Conservation (phyloP, 2,329 filamentous ascomycete genomes). For the Amauroascus verrucosus region DNA sequence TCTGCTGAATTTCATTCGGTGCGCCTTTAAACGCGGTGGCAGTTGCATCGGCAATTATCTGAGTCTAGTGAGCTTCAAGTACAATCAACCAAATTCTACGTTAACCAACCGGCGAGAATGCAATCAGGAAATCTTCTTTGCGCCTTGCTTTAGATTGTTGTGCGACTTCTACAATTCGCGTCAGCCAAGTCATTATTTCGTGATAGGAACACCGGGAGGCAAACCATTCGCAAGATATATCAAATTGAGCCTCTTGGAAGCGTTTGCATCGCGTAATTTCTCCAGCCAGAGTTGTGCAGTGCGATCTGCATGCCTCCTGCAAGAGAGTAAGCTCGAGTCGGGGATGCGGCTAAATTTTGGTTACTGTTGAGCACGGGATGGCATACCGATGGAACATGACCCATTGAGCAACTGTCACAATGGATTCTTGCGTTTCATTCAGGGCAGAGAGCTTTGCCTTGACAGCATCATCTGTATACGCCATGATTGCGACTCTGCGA, state of each 20-base stretch:
- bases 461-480: slow-evolving; percentile 91
- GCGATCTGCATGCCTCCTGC: slow-evolving; percentile 78
- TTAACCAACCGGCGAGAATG: slow-evolving; percentile 62
- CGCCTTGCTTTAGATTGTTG: slow-evolving; percentile 90
- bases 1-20: slow-evolving; percentile 73
- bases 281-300: slow-evolving; percentile 89
- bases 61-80: slow-evolving; percentile 19
- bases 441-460: slow-evolving; percentile 88
- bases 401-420: slow-evolving; percentile 95
- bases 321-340: slow-evolving; percentile 4
- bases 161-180: slow-evolving; percentile 59
- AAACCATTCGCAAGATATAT: slow-evolving; percentile 92
- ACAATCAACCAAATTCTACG: slow-evolving; percentile 16
- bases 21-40: slow-evolving; percentile 84
- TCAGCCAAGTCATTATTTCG: slow-evolving; percentile 3
- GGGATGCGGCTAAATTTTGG: not conserved
- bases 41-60: slow-evolving; percentile 81
- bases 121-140: slow-evolving; percentile 84
- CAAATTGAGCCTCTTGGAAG: slow-evolving; percentile 76
- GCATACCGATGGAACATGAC: slow-evolving; percentile 94
- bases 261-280: slow-evolving; percentile 74
- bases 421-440: slow-evolving; percentile 96
- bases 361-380: slow-evolving; percentile 15
- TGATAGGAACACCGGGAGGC: slow-evolving; percentile 23
- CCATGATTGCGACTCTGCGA: slow-evolving; percentile 48